These are phyloP conservation scores for Lyophyllum decastes DNA, from an alignment of 768 basidiomycete species.

Conservation along the genomic window DNA sequence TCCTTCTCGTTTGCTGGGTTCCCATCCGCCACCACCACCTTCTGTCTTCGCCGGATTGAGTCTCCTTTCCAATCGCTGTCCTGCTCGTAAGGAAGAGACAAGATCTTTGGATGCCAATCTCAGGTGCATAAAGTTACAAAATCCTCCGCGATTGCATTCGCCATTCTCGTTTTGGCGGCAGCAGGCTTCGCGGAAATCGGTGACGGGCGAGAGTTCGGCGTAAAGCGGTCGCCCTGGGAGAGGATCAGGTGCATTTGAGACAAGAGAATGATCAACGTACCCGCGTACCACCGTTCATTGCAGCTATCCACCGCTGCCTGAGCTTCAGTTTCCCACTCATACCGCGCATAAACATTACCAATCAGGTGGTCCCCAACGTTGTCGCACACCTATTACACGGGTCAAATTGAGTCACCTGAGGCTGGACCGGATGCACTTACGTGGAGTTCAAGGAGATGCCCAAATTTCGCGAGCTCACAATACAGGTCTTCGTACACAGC, in stretches of 20 bases:
- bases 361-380: slow-evolving; percentile 99
- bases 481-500: slow-evolving; percentile 96
- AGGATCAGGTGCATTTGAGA: slow-evolving; percentile 8
- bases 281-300: slow-evolving; percentile 98
- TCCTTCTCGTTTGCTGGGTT: slow-evolving; percentile 69
- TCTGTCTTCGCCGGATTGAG: slow-evolving; percentile 66
- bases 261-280: slow-evolving; percentile 42
- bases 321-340: slow-evolving; percentile 98
- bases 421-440: slow-evolving; percentile 44
- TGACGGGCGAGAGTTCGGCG: slow-evolving; percentile 97
- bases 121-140: slow-evolving; percentile 99
- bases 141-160: slow-evolving; percentile 96
- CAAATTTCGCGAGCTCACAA: slow-evolving; percentile 93
- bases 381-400: slow-evolving; percentile 78
- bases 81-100: slow-evolving; percentile 73
- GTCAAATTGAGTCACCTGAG: background rate
- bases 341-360: slow-evolving; percentile 97
- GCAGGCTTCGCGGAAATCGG: slow-evolving; percentile 98
- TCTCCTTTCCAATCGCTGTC: slow-evolving; percentile 82
- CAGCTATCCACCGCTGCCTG: slow-evolving; percentile 89
- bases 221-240: slow-evolving; percentile 84
- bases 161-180: slow-evolving; percentile 99
- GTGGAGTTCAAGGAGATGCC: slow-evolving; percentile 93
- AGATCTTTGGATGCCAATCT: slow-evolving; percentile 85
- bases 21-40: slow-evolving; percentile 81